Conservation (phyloP, 2,329 filamentous ascomycete species). For the Aspergillus tanneri region DNA sequence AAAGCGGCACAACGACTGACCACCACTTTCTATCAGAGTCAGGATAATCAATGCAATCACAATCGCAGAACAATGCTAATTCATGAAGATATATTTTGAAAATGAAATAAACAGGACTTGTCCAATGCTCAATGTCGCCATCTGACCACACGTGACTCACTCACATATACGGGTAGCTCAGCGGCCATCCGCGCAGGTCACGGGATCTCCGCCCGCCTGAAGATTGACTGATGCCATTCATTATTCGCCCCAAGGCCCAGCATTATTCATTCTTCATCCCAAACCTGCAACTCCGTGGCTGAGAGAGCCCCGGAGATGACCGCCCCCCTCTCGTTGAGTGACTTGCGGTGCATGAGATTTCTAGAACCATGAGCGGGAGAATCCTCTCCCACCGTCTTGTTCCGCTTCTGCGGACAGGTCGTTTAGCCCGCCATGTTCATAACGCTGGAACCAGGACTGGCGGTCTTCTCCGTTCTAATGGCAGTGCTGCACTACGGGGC, state of each 20-base stretch:
- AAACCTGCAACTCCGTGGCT: conserved; percentile 10
- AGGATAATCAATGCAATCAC: no score
- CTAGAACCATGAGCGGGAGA: conserved; percentile 65
- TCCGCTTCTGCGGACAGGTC: conserved; percentile 63
- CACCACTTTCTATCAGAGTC: neutral
- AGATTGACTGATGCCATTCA: neutral
- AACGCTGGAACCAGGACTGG: conserved; percentile 61
- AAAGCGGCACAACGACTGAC: neutral
- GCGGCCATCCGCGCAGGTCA: conserved; percentile 38
- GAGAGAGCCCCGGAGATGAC: conserved; percentile 23
- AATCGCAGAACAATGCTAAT: no score
- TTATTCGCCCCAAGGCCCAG: neutral
- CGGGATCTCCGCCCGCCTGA: conserved; percentile 19
- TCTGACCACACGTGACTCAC: conserved; percentile 33
- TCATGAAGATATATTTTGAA: no score
- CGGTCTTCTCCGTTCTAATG: conserved; percentile 67
- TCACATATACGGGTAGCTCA: conserved; percentile 26
- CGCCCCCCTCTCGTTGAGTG: conserved; percentile 7
- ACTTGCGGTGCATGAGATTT: conserved; percentile 37
- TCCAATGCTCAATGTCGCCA: conserved; percentile 12
- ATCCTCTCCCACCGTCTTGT: conserved; percentile 71
- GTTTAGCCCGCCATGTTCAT: conserved; percentile 63
- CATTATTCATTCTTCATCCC: neutral
- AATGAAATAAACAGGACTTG: no score
- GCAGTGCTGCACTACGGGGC: conserved; percentile 59